phyloP scores from a whole-genome alignment of 495 filamentous ascomycete genomes.

The Neurospora tetrasperma region DNA sequence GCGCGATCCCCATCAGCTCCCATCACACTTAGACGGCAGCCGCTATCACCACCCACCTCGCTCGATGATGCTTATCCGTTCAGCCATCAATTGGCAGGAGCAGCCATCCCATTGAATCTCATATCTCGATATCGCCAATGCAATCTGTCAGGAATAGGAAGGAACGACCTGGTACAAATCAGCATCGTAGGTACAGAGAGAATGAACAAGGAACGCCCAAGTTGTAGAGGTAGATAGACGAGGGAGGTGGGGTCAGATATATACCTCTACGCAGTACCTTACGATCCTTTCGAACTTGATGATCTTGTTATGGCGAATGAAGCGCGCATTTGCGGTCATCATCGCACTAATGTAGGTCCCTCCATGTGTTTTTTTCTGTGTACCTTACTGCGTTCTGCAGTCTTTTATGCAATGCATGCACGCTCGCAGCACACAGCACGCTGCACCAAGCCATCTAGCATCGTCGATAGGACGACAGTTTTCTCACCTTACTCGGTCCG shows the following conservation, averaged over 20 bases:
- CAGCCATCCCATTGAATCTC: neutral
- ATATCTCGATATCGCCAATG: neutral
- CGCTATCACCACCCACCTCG: neutral
- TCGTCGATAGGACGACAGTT: neutral
- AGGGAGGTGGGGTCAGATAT: too few relatives aligned
- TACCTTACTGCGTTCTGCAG: neutral
- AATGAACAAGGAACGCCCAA: too few relatives aligned
- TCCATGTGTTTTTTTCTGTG: neutral
- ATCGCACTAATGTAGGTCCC: neutral
- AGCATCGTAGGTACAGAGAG: too few relatives aligned
- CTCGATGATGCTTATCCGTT: neutral
- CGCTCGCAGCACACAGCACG: neutral
- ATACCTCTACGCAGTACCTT: too few relatives aligned
- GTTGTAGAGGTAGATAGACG: too few relatives aligned
- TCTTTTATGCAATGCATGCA: neutral
- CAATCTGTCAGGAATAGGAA: neutral
- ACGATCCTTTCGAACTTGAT: neutral
- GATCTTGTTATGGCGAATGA: neutral
- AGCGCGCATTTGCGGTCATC: neutral
- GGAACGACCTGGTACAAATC: too few relatives aligned
- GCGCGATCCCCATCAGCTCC: slow-evolving; percentile 10
- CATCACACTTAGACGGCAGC: slow-evolving; percentile 16
- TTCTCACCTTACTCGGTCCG: neutral
- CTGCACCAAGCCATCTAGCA: neutral
- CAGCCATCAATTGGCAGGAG: neutral